These are phyloP conservation scores for Chaetomiaceae sp. DNA, from an alignment of 2,329 filamentous ascomycete genomes.

Conservation along the genomic window DNA sequence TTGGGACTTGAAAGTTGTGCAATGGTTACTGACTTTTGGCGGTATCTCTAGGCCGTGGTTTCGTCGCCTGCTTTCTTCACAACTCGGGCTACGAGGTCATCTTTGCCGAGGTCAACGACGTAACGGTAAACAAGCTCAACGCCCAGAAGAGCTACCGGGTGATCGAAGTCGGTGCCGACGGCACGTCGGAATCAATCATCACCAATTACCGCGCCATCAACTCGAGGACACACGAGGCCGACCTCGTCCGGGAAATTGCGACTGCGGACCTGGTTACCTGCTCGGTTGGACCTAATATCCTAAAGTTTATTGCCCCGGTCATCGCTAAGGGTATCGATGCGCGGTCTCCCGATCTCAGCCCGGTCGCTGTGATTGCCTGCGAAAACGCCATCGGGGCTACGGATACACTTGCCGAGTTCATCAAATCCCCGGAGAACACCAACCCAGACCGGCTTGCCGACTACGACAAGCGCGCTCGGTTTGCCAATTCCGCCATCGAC, in stretches of 20 bases:
- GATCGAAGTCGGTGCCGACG: constrained; percentile 84
- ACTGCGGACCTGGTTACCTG: constrained; percentile 91
- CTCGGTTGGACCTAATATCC: constrained; percentile 91
- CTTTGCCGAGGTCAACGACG: constrained; percentile 90
- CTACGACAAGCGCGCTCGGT: constrained; percentile 72
- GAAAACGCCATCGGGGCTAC: constrained; percentile 97
- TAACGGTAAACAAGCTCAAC: constrained; percentile 76
- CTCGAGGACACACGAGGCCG: constrained; percentile 77
- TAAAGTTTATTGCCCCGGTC: constrained; percentile 92
- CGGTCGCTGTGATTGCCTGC: constrained; percentile 90
- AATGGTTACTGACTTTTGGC: constrained; percentile 21
- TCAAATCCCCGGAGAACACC: constrained; percentile 71
- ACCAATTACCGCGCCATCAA: constrained; percentile 97
- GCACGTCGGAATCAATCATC: constrained; percentile 75
- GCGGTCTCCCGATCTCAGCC: constrained; percentile 59
- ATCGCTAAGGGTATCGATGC: constrained; percentile 91
- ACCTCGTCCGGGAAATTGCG: constrained; percentile 79
- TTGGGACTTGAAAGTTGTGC: background rate
- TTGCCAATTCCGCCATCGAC: constrained; percentile 97
- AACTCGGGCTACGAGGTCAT: constrained; percentile 93
- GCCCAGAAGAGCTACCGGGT: constrained; percentile 75
- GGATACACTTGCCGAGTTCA: constrained; percentile 76
- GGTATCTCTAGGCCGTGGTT: constrained; percentile 58
- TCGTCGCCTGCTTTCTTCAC: constrained; percentile 88
- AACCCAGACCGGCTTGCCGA: constrained; percentile 60